phyloP scores from a whole-genome alignment of 2,329 filamentous ascomycete species.

The Nannizziopsis barbatae region DNA sequence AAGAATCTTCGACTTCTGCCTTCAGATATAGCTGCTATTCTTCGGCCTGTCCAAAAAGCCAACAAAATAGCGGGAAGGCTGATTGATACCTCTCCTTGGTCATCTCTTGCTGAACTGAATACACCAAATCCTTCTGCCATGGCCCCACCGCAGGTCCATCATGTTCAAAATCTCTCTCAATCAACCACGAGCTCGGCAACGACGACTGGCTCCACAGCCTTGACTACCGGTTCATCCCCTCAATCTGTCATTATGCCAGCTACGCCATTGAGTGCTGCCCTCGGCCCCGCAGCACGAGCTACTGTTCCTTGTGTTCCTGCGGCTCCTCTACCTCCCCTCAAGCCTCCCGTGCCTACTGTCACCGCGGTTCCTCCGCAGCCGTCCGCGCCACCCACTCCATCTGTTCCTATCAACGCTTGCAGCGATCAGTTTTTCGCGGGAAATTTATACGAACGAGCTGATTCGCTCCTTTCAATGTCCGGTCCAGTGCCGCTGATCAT shows the following conservation, averaged over 20 bases:
- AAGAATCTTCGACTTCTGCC: conserved; percentile 41
- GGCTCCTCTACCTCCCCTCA: too few relatives aligned
- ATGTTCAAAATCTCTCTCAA: conserved; percentile 12
- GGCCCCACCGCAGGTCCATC: conserved; percentile 27
- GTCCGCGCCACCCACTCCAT: too few relatives aligned
- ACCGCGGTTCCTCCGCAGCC: too few relatives aligned
- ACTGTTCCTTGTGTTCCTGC: conserved; percentile 55
- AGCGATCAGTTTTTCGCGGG: conserved; percentile 41
- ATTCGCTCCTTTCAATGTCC: conserved; percentile 37
- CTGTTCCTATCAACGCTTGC: conserved; percentile 37
- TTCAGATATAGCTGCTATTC: conserved; percentile 58
- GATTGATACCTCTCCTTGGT: conserved; percentile 57
- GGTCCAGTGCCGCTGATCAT: conserved; percentile 33
- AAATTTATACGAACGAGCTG: conserved; percentile 40
- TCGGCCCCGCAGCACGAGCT: conserved; percentile 81
- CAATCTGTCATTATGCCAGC: conserved; percentile 57
- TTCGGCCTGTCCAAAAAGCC: conserved; percentile 70
- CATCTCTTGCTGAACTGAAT: conserved; percentile 41
- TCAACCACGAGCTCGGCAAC: conserved; percentile 15
- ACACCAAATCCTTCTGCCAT: conserved; percentile 24
- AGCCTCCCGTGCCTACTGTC: too few relatives aligned
- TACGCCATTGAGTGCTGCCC: conserved; percentile 76
- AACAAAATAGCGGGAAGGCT: conserved; percentile 68
- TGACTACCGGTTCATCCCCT: conserved; percentile 27
- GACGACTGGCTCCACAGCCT: conserved; percentile 16